Conservation (phyloP, 2,329 filamentous ascomycete species). For the Ustulina deusta region DNA sequence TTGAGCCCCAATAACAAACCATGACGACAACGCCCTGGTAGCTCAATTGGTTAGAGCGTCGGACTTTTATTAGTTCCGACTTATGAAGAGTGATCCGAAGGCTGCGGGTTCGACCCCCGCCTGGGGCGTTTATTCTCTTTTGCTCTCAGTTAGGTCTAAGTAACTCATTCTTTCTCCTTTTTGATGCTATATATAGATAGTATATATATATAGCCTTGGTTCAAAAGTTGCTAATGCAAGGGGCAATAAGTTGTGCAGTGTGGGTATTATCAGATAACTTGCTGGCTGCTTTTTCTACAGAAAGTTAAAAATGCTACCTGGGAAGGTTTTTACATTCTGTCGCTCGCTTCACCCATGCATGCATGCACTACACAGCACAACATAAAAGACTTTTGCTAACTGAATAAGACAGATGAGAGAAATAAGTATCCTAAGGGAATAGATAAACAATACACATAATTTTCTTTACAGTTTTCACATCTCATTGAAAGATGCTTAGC, state of each 20-base stretch:
- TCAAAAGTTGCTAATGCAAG: too few species aligned
- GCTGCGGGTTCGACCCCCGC: constrained; percentile 51
- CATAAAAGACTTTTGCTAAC: too few species aligned
- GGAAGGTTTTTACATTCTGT: too few species aligned
- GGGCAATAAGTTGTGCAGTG: too few species aligned
- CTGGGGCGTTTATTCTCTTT: constrained; percentile 41
- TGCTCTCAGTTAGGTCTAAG: too few species aligned
- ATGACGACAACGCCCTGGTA: constrained; percentile 36
- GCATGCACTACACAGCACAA: too few species aligned
- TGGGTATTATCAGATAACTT: too few species aligned
- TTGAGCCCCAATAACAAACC: not conserved
- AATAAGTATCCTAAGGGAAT: not conserved
- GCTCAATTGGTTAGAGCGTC: constrained; percentile 45
- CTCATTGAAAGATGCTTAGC: constrained; percentile 61
- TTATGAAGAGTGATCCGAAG: constrained; percentile 43
- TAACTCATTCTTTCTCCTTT: too few species aligned
- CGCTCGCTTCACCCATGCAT: too few species aligned
- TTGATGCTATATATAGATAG: not conserved
- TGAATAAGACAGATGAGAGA: too few species aligned
- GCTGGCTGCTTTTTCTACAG: too few species aligned
- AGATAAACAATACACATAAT: not conserved
- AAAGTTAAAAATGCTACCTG: too few species aligned
- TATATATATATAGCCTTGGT: not conserved
- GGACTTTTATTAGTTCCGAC: constrained; percentile 39
- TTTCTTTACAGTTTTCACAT: not conserved